A percentile compares a stretch with the other conserved stretches of the same genome.
Evolutionary conservation across 2,329 filamentous ascomycete genomes (phyloP).

Genomic region (Coleophoma crateriformis): DNA sequence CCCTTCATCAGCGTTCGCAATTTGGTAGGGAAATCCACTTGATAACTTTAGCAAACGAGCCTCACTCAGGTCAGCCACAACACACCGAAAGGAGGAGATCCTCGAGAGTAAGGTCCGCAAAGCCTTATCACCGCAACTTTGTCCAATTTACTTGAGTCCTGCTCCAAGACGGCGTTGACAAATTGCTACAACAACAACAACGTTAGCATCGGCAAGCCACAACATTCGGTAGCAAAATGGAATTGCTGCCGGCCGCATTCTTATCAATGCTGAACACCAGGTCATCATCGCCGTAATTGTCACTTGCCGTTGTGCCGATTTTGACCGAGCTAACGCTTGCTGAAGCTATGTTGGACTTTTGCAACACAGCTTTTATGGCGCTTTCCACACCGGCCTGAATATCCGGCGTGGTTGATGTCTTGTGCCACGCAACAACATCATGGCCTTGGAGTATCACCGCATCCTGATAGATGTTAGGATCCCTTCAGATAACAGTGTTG

Average conservation of each 20-base stretch:
- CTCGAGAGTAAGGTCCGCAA: constrained; percentile 38
- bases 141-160: constrained; percentile 40
- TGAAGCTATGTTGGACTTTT: constrained; percentile 30
- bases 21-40: constrained; percentile 38
- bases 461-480: constrained; percentile 5
- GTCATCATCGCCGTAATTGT: no score
- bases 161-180: constrained; percentile 44
- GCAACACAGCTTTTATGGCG: constrained; percentile 38
- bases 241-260: no score
- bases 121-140: constrained; percentile 47
- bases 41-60: not conserved
- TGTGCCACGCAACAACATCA: constrained; percentile 34
- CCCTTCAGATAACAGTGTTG: not conserved
- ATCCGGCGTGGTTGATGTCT: constrained; percentile 43
- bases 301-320: constrained; percentile 33
- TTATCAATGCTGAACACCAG: no score
- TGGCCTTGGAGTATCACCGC: constrained; percentile 19
- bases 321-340: constrained; percentile 38
- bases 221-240: no score
- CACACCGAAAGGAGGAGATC: constrained; percentile 38
- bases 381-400: constrained; percentile 42
- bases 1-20: constrained; percentile 40
- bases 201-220: no score
- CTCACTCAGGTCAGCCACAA: no score
- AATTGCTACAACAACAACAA: constrained; percentile 30